phyloP scores from a whole-genome alignment of 805 yeast genomes.

The Jamesozyma lodderae region DNA sequence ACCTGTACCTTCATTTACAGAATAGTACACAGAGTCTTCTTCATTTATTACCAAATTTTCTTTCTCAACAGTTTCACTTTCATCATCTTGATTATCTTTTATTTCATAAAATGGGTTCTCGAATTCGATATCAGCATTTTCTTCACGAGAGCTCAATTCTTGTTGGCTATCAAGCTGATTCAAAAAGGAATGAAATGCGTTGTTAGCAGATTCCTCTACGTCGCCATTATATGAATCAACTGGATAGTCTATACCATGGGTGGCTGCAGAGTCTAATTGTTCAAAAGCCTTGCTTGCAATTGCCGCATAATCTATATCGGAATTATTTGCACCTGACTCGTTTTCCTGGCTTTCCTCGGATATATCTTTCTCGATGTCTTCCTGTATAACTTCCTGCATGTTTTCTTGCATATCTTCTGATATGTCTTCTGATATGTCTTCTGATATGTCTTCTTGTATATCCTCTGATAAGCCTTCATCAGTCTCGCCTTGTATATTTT shows the following conservation, averaged over 20 bases:
- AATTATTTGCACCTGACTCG: not conserved
- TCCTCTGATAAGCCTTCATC: not conserved
- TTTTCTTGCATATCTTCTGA: not conserved
- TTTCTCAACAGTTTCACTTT: not conserved
- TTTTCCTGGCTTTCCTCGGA: not conserved
- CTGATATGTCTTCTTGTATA: not conserved
- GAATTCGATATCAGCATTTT: not conserved
- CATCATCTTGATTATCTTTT: not conserved
- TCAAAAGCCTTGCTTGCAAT: constrained; percentile 1
- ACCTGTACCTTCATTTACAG: constrained; percentile 8
- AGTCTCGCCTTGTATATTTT: too few relatives aligned
- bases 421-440: not conserved
- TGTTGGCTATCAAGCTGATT: not conserved
- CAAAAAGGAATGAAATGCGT: not conserved
- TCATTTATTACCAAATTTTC: not conserved
- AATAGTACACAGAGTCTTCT: constrained; percentile 12
- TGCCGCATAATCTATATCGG: not conserved
- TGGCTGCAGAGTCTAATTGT: not conserved
- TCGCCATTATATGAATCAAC: not conserved
- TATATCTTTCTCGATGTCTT: not conserved
- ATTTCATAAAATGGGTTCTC: too few relatives aligned
- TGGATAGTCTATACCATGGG: not conserved
- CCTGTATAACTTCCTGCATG: not conserved
- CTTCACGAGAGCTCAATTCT: not conserved
- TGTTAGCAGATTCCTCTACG: not conserved